Evolutionary conservation across 148 eudicot genomes (phyloP), one percentile per base, ranked within the genome.

Genomic region (Rhododendron ferrugineum): DNA sequence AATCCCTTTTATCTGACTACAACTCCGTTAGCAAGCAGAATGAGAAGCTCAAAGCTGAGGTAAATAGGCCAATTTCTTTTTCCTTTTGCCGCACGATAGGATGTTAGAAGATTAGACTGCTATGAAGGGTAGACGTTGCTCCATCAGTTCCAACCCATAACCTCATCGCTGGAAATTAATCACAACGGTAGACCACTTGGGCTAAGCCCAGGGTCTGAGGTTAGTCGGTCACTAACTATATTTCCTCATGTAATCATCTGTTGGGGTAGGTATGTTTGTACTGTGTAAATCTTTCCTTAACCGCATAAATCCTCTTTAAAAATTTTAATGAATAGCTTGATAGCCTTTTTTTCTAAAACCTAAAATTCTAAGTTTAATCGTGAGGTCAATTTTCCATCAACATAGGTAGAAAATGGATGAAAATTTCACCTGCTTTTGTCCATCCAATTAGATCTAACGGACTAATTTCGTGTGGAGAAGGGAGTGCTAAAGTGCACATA

Each of bases 21-120:
- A 92, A 94, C 37, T 82, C 91, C 73, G 46, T 91, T 34, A 78
- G 70, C 90, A 90, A 89, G 56, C 94, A 92, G 49, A 93, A 92
- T 30, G 92, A 92, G 13, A 88, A 86, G 87, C 95, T 94, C 91
- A 94, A 90, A 90, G 89, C 92, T 83, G 91, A 94, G 98, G 98
- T 94, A 88, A 37, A n/a, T 11, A n/a, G 15, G 23, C 16, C 14
- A 6, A 11, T 60, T 11, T 42, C 18, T 11, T 13, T 9, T 32
- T 11, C 11, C n/a, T 9, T 23, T 15, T 0, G 16, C 76, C 37
- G 7, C 13, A 60, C 3, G 0, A 7, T 60, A 23, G 28, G 68
- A 60, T 60, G 11, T 60, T 60, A 60, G 28, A 6, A 60, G 26
- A 9, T 60, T 60, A 60, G 68, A 60, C 28, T 22, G 28, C 68